These are phyloP conservation scores for Podila epicladia DNA, from an alignment of 192 early-diverging fungal species.

Conservation along the genomic window DNA sequence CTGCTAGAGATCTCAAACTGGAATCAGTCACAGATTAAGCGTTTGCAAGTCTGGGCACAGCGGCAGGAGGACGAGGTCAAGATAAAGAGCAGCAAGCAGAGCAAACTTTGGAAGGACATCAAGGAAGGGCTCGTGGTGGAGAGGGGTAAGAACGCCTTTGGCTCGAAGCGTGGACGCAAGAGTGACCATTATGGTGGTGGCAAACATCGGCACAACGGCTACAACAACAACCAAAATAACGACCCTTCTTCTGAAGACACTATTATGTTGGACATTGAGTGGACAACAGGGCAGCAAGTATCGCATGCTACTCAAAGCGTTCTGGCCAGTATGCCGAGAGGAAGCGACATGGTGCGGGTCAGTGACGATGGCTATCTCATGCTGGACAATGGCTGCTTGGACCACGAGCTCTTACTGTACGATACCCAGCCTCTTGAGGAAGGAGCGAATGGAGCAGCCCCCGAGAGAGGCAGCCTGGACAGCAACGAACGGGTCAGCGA, in stretches of 20 bases:
- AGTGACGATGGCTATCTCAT: constrained; percentile 26
- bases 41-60: constrained; percentile 13
- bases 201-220: background rate
- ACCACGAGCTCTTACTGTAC: constrained; percentile 17
- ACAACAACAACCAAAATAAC: background rate
- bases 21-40: constrained; percentile 20
- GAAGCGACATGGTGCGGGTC: constrained; percentile 25
- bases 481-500: constrained; percentile 9
- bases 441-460: background rate
- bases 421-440: background rate
- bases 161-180: background rate
- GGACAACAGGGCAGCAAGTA: constrained; percentile 34
- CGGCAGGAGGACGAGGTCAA: constrained; percentile 16
- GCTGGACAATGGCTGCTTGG: constrained; percentile 34
- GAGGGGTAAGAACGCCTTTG: background rate
- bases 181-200: background rate
- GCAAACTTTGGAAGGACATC: constrained; percentile 20
- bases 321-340: constrained; percentile 15
- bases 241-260: background rate
- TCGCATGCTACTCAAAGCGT: background rate
- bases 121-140: constrained; percentile 15
- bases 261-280: constrained; percentile 30
- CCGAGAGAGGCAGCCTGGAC: background rate
- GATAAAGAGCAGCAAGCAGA: constrained; percentile 2
- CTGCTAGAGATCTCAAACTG: constrained; percentile 15